phyloP scores from a whole-genome alignment of 1,139 yeast species.

The Hemisphaericaspora xylanilytica region DNA sequence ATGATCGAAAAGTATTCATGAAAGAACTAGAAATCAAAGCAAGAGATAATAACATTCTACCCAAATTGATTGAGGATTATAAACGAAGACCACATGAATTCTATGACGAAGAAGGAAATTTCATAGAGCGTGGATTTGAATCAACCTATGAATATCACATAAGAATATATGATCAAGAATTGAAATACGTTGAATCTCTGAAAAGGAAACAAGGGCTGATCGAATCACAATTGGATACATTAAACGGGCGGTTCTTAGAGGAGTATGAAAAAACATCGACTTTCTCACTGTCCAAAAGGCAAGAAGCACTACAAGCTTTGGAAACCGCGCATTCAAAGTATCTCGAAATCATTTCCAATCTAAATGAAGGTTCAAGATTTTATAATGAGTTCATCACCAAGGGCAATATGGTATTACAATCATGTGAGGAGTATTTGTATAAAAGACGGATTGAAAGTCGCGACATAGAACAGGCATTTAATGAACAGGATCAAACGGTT shows the following conservation, averaged over 20 bases:
- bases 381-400: conserved; percentile 61
- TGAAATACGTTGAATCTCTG: conserved; percentile 36
- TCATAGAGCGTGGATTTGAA: conserved; percentile 32
- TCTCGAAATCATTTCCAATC: conserved; percentile 54
- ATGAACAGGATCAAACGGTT: conserved; percentile 1
- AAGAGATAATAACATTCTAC: conserved; percentile 48
- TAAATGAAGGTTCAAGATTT: conserved; percentile 69
- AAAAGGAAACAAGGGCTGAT: conserved; percentile 41
- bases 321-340: conserved; percentile 55
- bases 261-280: conserved; percentile 18
- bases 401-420: conserved; percentile 45
- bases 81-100: conserved; percentile 25
- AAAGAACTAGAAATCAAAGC: conserved; percentile 45
- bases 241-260: conserved; percentile 36
- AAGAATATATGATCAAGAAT: conserved; percentile 38
- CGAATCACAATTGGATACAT: conserved; percentile 41
- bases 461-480: conserved; percentile 12
- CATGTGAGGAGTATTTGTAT: conserved; percentile 55
- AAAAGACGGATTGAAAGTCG: conserved; percentile 52
- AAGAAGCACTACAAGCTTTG: conserved; percentile 50
- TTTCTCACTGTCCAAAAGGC: conserved; percentile 37
- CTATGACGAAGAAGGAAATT: conserved; percentile 18
- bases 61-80: conserved; percentile 49
- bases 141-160: conserved; percentile 37
- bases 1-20: conserved; percentile 38